A percentile compares a stretch with the other conserved stretches of the same genome.
Conservation (phyloP, 2,329 filamentous ascomycete species). For the Stemphylium vesicarium region DNA sequence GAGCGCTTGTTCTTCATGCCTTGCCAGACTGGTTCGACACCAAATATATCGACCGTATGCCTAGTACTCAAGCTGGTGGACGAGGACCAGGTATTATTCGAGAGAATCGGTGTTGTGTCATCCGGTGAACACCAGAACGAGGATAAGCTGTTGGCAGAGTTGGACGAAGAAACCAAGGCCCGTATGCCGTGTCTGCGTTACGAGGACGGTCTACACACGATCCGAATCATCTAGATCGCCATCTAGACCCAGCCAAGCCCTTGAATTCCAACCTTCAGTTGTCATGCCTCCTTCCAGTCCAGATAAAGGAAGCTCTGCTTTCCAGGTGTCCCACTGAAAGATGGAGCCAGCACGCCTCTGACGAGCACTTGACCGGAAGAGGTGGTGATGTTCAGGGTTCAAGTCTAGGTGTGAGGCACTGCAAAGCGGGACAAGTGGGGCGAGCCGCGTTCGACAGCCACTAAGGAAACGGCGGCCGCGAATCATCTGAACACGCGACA, state of each 20-base stretch:
- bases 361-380: conserved; percentile 1
- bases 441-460: background rate
- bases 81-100: background rate
- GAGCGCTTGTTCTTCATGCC: conserved; percentile 2
- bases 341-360: conserved; percentile 3
- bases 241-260: conserved; percentile 1
- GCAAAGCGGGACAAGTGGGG: conserved; percentile 9
- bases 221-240: conserved; percentile 14
- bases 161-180: conserved; percentile 13
- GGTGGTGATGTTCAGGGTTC: conserved; percentile 13
- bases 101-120: background rate
- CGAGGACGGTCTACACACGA: conserved; percentile 14
- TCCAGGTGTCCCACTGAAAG: background rate
- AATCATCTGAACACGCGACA: conserved; percentile 18
- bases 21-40: background rate
- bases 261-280: background rate
- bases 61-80: conserved; percentile 1
- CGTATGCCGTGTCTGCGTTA: conserved; percentile 17
- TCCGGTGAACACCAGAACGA: background rate
- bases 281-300: background rate
- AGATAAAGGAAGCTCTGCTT: background rate
- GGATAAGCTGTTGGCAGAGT: conserved; percentile 1
- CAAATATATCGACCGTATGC: too few relatives aligned
- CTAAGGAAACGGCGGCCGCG: background rate
- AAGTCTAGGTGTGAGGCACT: conserved; percentile 1